These are phyloP conservation scores for Dactylellina drechsleri DNA, from an alignment of 2,329 filamentous ascomycete species.

Conservation along the genomic window DNA sequence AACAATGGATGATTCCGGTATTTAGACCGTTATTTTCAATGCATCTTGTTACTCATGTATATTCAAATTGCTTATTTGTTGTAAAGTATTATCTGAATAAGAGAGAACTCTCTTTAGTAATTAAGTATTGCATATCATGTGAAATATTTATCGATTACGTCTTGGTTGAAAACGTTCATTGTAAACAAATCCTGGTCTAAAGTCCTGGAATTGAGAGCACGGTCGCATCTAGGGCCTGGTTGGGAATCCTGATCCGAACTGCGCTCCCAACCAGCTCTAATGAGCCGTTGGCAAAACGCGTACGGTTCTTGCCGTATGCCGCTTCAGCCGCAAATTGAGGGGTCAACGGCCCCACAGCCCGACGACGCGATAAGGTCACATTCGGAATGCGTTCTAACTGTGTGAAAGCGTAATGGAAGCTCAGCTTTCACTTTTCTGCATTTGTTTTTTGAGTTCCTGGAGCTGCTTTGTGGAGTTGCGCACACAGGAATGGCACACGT, in stretches of 20 bases:
- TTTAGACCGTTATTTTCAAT: background rate
- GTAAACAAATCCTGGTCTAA: too few species aligned
- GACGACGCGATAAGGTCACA: background rate
- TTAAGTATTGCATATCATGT: too few species aligned
- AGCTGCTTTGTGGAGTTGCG: background rate
- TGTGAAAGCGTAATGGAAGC: background rate
- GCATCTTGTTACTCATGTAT: background rate
- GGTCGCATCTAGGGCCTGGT: too few species aligned
- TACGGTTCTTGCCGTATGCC: background rate
- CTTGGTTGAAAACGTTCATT: too few species aligned
- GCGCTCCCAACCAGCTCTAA: too few species aligned
- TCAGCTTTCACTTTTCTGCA: background rate
- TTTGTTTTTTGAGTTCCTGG: background rate
- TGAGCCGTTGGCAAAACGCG: background rate
- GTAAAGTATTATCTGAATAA: too few species aligned
- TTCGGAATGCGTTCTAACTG: background rate
- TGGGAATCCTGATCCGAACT: too few species aligned
- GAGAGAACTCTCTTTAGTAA: too few species aligned
- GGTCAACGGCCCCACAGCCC: background rate
- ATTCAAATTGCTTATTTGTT: background rate
- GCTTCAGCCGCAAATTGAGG: conserved; percentile 3
- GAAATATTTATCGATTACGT: too few species aligned
- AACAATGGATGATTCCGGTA: conserved; percentile 23
- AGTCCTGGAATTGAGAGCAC: too few species aligned
- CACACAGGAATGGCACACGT: background rate